Evolutionary conservation across 306 rosid genomes (phyloP), one percentile per base, ranked within the genome.

Genomic region (Cucumis melo): DNA sequence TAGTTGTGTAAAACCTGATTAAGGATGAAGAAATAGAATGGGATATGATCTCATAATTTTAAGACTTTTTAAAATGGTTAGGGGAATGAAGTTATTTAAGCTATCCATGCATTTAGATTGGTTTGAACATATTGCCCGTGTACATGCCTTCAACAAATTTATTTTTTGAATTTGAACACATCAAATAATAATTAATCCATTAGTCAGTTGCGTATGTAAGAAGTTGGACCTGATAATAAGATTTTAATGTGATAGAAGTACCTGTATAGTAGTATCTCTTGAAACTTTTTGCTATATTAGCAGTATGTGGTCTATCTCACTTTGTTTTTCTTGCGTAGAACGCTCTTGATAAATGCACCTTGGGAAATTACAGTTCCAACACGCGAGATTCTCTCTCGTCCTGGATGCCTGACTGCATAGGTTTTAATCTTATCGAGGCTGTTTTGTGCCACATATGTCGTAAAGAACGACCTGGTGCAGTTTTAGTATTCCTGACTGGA

Each of bases 401-500:
- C 64, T 93, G 98, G 98, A 57, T 86, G 53, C 97, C 98, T 73
- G 97, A 91, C 76, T 87, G 91, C 85, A 91, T 91, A 7, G 98
- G 98, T 72, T 93, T 93, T 84, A 93, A 93, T 89, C 96, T 93
- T 72, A 89, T 93, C 62, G 98, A 93, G 83, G 98, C 97, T 65
- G 91, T 93, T 84, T 83, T 93, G 34, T 93, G 98, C 80, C 98
- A 93, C 82, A 91, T 91, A 83, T 91, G 98, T 83, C 93, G 98
- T 62, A 93, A 93, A 88, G 98, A 93, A 77, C 78, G 97, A 14
- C 86, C 93, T 27, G 98, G 98, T 80, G 98, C 97, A 77, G 96
- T 91, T 76, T 82, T 93, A 81, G 96, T 93, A 78, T 93, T 93
- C 83, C 90, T 93, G 92, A 93, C 98, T 36, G 98, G 98, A 44